Evolutionary conservation across 441 rosid species (phyloP).

Genomic region (Codiaeum variegatum): DNA sequence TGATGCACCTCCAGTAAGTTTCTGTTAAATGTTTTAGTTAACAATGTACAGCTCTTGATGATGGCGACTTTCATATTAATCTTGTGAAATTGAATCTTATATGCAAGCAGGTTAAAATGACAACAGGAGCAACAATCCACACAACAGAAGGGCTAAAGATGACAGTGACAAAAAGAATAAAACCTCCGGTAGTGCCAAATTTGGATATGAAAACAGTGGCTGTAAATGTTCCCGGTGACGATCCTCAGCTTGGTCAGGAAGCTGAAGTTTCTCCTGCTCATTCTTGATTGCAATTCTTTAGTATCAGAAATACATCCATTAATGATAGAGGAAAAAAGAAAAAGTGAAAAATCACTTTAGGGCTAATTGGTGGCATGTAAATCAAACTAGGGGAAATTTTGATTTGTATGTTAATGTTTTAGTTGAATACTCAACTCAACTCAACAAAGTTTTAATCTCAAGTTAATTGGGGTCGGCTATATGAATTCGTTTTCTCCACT

Average conservation of each 20-base stretch:
- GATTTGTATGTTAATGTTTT: too few relatives aligned
- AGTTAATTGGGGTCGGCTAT: too few relatives aligned
- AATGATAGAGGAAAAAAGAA: too few relatives aligned
- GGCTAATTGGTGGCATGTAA: too few relatives aligned
- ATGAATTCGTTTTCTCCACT: too few relatives aligned
- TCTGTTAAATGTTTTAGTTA: neutral
- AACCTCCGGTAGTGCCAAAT: constrained; percentile 47
- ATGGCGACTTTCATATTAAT: neutral
- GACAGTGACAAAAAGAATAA: constrained; percentile 59
- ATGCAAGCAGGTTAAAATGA: constrained; percentile 73
- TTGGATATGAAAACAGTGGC: constrained; percentile 36
- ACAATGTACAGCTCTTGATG: neutral
- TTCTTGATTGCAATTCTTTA: constrained; percentile 26
- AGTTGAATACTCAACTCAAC: too few relatives aligned
- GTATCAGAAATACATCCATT: neutral
- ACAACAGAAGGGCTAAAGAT: constrained; percentile 79
- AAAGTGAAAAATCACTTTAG: too few relatives aligned
- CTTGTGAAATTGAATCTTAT: neutral
- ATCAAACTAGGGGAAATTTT: too few relatives aligned
- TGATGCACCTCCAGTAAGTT: constrained; percentile 86
- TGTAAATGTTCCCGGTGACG: constrained; percentile 21
- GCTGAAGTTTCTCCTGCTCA: constrained; percentile 56
- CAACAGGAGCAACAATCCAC: constrained; percentile 99
- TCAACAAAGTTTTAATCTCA: too few relatives aligned
- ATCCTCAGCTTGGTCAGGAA: constrained; percentile 34